A percentile compares a stretch with the other conserved stretches of the same genome.
Evolutionary conservation across 805 yeast genomes (phyloP).

Genomic region (Saccharomycopsis babjevae): DNA sequence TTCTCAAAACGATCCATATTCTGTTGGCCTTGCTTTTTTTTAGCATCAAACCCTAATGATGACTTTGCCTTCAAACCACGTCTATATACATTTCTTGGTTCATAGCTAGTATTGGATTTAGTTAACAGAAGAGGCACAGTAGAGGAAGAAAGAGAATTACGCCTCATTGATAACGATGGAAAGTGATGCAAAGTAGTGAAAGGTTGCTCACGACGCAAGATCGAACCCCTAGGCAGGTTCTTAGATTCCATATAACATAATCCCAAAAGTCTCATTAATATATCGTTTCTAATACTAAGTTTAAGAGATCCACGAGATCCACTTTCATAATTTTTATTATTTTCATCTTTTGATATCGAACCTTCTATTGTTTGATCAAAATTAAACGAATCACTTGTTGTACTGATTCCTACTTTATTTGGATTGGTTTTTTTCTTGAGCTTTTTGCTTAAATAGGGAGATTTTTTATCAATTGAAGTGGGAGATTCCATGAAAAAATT

Average conservation of each 20-base stretch:
- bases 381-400: not conserved
- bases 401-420: not conserved
- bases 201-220: not conserved
- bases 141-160: not conserved
- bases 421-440: not conserved
- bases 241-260: not conserved
- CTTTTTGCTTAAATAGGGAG: not conserved
- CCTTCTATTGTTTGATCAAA: not conserved
- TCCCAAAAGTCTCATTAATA: not conserved
- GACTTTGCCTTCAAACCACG: not conserved
- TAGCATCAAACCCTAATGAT: not conserved
- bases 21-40: not conserved
- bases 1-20: not conserved
- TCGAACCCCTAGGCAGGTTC: not conserved
- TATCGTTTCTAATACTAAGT: not conserved
- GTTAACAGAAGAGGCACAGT: not conserved
- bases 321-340: not conserved
- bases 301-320: not conserved
- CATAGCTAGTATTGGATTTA: not conserved
- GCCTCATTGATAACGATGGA: not conserved
- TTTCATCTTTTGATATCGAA: not conserved
- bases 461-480: not conserved
- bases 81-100: not conserved
- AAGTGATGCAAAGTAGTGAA: not conserved
- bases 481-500: slow-evolving; percentile 1